Conservation (phyloP, 2,329 filamentous ascomycete species). For the Parascedosporium putredinis region DNA sequence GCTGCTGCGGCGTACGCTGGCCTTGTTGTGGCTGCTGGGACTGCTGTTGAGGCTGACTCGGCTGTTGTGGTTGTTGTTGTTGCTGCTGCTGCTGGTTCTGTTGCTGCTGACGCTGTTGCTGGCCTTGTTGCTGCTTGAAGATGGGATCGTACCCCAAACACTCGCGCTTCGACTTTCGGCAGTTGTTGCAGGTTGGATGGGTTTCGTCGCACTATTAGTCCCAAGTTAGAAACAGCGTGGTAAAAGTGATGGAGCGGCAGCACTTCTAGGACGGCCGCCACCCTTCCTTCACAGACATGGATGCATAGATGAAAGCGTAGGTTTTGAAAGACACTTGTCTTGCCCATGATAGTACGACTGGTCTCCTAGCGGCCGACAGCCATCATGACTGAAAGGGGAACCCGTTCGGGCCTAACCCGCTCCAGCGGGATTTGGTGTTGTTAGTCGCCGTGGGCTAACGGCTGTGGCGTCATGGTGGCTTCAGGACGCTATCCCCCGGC, state of each 20-base stretch:
- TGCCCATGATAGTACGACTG: too few relatives aligned
- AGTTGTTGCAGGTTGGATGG: conserved; percentile 85
- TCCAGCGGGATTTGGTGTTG: too few relatives aligned
- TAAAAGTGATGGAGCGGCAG: background rate
- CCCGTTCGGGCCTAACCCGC: too few relatives aligned
- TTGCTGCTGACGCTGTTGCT: conserved; percentile 4
- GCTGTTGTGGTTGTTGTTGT: background rate
- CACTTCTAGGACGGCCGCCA: too few relatives aligned
- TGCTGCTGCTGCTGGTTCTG: background rate
- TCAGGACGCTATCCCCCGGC: too few relatives aligned
- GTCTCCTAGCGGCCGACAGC: too few relatives aligned
- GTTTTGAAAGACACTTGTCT: too few relatives aligned
- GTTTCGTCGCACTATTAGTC: conserved; percentile 80
- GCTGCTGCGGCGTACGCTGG: conserved; percentile 5
- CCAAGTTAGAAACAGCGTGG: background rate
- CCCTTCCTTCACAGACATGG: too few relatives aligned
- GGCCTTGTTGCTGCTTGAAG: conserved; percentile 54
- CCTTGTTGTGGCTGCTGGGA: background rate
- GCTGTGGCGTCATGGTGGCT: too few relatives aligned
- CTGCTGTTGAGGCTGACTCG: background rate
- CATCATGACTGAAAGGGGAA: too few relatives aligned
- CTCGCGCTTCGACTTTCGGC: conserved; percentile 79
- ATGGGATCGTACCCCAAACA: conserved; percentile 81
- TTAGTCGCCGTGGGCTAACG: too few relatives aligned
- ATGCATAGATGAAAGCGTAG: too few relatives aligned